Base-by-base conservation (phyloP, 768 basidiomycete genomes). In the Boletus insuetus region DNA sequence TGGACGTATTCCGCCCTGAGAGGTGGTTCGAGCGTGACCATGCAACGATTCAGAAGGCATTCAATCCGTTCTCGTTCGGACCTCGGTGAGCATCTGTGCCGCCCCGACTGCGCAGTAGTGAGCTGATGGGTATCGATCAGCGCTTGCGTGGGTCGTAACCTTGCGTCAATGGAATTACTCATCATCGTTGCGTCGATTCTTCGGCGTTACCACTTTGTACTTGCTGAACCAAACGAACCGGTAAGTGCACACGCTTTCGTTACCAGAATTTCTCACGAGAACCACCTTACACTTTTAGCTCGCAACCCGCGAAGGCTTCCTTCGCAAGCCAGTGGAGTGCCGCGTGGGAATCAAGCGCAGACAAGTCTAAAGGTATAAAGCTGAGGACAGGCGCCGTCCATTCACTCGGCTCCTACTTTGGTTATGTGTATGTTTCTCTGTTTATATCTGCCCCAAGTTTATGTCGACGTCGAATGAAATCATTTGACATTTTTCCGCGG, bases 21-120 rank as follows among this genome's bases (percentile, higher is more conserved):
- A 77, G 94, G 29, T 96, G 90, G 90, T 83, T 93, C 58, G 90
- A 91, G 64, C 72, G 78, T 43, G 83, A 89, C 64, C 70, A 79
- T 58, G 78, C 76, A 17, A 72, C 70, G 29, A 82, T 89, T 12
- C 82, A 87, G 62, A 84, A 80, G 68, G 79, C 85, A 0, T 94
- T 94, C 69, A 94, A 94, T 62, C 89, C 90, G 0, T 94, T 93
- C 69, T 91, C 89, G 1, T 81, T 82, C 56, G 92, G 92, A 3
- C 93, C 93, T 16, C 78, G 89, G 85, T 85, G 63, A 50, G 72
- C 10, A 24, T 41, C 38, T 29, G 13, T 39, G n/a, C 16, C 20
- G 3, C 35, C 13, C 39, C 31, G 11, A 14, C 24, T 35, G 19
- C n/a, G 3, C 4, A 14, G 49, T 26, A 13, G 44, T 34, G 53